phyloP scores from a whole-genome alignment of 1,284 basidiomycete species.

The Naganishia liquefaciens region DNA sequence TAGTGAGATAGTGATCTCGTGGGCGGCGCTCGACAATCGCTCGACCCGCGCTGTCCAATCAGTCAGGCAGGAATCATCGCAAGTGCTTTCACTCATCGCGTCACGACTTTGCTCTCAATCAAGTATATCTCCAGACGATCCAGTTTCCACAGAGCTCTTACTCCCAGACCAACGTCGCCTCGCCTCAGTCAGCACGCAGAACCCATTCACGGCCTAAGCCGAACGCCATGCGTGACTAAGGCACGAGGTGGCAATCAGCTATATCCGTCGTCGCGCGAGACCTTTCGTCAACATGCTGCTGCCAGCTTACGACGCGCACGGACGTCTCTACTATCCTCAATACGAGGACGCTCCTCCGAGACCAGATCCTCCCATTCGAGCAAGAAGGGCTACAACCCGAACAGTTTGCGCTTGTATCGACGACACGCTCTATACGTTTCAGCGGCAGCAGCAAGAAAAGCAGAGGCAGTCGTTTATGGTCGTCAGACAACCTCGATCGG shows the following conservation, averaged over 20 bases:
- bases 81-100: not conserved
- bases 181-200: not conserved
- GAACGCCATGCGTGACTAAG: constrained; percentile 12
- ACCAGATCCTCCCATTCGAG: not conserved
- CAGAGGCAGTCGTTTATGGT: constrained; percentile 10
- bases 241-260: constrained; percentile 8
- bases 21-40: constrained; percentile 10
- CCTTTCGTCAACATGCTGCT: constrained; percentile 12
- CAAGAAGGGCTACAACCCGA: constrained; percentile 9
- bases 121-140: not conserved
- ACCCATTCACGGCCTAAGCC: constrained; percentile 6
- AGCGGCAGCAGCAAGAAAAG: not conserved
- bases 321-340: constrained; percentile 27
- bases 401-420: constrained; percentile 19
- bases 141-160: not conserved
- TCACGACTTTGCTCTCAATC: not conserved
- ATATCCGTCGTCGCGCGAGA: constrained; percentile 3
- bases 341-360: constrained; percentile 6
- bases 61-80: not conserved
- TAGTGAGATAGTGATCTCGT: not conserved
- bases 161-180: not conserved
- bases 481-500: constrained; percentile 2
- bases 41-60: not conserved
- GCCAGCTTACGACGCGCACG: constrained; percentile 16
- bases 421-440: constrained; percentile 17